These are phyloP conservation scores for Ceratocystis colombiana DNA, from an alignment of 2,329 filamentous ascomycete genomes.

Conservation along the genomic window DNA sequence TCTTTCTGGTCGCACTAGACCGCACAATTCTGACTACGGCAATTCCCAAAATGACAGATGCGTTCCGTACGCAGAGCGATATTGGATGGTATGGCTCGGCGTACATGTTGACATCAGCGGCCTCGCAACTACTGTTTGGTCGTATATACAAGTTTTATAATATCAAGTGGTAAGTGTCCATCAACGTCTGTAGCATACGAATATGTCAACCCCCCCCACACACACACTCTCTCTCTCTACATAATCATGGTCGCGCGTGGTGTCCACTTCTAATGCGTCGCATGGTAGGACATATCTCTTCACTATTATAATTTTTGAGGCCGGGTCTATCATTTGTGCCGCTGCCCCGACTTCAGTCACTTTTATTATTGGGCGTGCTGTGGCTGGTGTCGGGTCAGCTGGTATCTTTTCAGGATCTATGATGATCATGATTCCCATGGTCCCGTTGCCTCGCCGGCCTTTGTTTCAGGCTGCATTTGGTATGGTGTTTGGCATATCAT, in stretches of 20 bases:
- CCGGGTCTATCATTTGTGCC: slow-evolving; percentile 46
- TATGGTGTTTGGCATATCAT: slow-evolving; percentile 46
- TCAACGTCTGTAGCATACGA: no score
- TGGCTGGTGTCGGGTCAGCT: slow-evolving; percentile 47
- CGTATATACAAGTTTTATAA: slow-evolving; percentile 44
- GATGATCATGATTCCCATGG: slow-evolving; percentile 47
- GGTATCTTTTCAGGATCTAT: slow-evolving; percentile 50
- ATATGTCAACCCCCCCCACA: no score
- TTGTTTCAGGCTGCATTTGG: slow-evolving; percentile 49
- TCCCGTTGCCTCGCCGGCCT: slow-evolving; percentile 50
- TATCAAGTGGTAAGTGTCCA: slow-evolving; percentile 35
- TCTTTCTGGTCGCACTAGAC: slow-evolving; percentile 50
- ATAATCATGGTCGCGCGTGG: no score
- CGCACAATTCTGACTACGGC: slow-evolving; percentile 45
- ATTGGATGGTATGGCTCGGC: slow-evolving; percentile 53
- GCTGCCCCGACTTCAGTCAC: slow-evolving; percentile 43
- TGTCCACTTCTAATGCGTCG: neutral
- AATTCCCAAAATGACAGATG: slow-evolving; percentile 43
- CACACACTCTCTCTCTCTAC: no score
- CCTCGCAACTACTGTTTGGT: slow-evolving; percentile 43
- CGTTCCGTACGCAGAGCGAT: slow-evolving; percentile 45
- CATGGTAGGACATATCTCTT: slow-evolving; percentile 36
- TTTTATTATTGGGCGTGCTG: slow-evolving; percentile 48
- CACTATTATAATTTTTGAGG: slow-evolving; percentile 44
- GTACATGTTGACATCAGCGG: slow-evolving; percentile 50